Evolutionary conservation across 2,329 filamentous ascomycete species (phyloP).

Genomic region (Blastomyces parvus): DNA sequence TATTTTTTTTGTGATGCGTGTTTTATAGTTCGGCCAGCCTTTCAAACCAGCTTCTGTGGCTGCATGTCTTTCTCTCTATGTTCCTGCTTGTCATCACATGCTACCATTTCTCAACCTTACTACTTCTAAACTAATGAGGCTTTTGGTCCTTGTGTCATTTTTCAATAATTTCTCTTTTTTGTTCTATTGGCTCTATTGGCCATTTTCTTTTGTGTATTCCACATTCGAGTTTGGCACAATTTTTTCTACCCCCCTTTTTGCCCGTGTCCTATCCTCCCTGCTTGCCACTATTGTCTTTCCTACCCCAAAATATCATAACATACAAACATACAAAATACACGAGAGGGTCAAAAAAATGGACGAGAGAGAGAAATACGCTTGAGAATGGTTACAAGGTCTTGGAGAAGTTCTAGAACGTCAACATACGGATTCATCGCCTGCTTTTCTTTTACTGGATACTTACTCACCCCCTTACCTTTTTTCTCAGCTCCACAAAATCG

Average conservation of each 20-base stretch:
- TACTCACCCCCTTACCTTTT: too few relatives aligned
- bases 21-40: background rate
- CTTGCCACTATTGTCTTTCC: background rate
- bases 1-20: background rate
- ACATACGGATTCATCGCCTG: too few relatives aligned
- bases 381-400: too few relatives aligned
- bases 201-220: background rate
- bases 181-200: background rate
- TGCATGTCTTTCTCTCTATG: background rate
- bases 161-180: background rate
- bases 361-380: background rate
- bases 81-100: background rate
- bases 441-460: too few relatives aligned
- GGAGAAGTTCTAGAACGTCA: too few relatives aligned
- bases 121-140: background rate
- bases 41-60: background rate
- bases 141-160: background rate
- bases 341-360: background rate
- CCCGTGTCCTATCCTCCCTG: background rate
- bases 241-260: background rate
- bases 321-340: background rate
- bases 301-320: background rate
- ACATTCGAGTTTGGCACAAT: background rate
- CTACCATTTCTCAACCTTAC: background rate
- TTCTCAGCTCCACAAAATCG: too few relatives aligned